Evolutionary conservation across 208 protist species (phyloP).

Genomic region (Acanthamoeba healyi): DNA sequence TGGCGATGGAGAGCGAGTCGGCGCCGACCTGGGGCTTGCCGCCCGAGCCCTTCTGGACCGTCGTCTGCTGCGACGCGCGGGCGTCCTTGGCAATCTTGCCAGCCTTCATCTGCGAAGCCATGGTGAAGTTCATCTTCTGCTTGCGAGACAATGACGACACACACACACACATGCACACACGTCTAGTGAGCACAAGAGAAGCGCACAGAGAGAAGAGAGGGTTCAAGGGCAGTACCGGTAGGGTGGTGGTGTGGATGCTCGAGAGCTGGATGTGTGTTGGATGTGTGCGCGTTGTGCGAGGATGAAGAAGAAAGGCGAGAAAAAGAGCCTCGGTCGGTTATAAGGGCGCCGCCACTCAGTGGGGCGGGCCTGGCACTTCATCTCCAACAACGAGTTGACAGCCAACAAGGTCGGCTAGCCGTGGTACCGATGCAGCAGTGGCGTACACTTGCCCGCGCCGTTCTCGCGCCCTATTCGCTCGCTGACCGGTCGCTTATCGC

Average conservation of each 20-base stretch:
- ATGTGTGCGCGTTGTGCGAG: background rate
- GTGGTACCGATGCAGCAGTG: background rate
- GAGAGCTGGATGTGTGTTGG: background rate
- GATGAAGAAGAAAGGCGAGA: background rate
- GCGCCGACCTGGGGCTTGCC: conserved; percentile 39
- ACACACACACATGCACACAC: background rate
- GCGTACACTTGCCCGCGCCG: background rate
- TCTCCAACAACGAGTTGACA: background rate
- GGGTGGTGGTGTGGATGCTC: too few relatives aligned
- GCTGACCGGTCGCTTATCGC: background rate
- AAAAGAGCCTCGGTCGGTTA: background rate
- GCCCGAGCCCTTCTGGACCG: conserved; percentile 46
- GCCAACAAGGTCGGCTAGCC: background rate
- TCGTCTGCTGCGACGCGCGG: conserved; percentile 33
- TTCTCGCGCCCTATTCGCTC: background rate
- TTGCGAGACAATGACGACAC: background rate
- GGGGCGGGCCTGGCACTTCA: background rate
- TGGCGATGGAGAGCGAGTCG: conserved; percentile 62
- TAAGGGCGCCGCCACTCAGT: too few relatives aligned
- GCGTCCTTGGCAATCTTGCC: conserved; percentile 71
- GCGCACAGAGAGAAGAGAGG: background rate
- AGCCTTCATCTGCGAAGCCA: conserved; percentile 71
- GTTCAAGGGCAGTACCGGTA: too few relatives aligned
- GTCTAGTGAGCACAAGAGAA: background rate
- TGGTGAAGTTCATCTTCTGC: conserved; percentile 61